Evolutionary conservation across 2,329 filamentous ascomycete genomes (phyloP).

Genomic region (Pseudocercospora cruenta): DNA sequence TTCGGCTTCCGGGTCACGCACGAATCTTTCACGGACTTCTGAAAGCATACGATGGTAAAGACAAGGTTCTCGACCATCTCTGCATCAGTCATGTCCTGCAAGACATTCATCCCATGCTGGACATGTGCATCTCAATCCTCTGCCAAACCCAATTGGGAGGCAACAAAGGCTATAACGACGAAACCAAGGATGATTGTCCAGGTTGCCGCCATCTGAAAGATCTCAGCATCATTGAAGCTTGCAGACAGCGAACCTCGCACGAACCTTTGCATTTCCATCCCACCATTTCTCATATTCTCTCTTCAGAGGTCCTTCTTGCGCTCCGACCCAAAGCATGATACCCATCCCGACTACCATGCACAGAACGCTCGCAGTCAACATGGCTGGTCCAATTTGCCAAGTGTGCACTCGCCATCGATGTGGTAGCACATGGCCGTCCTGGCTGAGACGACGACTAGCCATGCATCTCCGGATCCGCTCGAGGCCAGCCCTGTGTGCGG

Average conservation of each 20-base stretch:
- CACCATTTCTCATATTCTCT: constrained; percentile 34
- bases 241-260: neutral
- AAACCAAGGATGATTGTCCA: constrained; percentile 14
- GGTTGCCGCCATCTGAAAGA: constrained; percentile 9
- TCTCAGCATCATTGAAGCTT: neutral
- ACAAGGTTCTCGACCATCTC: constrained; percentile 40
- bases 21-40: constrained; percentile 12
- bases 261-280: constrained; percentile 28
- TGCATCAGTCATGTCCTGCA: constrained; percentile 55
- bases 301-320: constrained; percentile 24
- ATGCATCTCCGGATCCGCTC: constrained; percentile 42
- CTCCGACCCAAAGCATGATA: constrained; percentile 44
- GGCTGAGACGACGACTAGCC: constrained; percentile 23
- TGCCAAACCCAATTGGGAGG: constrained; percentile 10
- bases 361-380: constrained; percentile 40
- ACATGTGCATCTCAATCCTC: neutral
- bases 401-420: constrained; percentile 40
- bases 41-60: constrained; percentile 1
- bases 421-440: constrained; percentile 32
- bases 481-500: constrained; percentile 45
- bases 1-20: constrained; percentile 4
- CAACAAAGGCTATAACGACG: neutral
- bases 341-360: constrained; percentile 46
- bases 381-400: constrained; percentile 46
- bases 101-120: constrained; percentile 47